These are phyloP conservation scores for Emericellopsis terricola DNA, from an alignment of 495 filamentous ascomycete species.

Conservation along the genomic window DNA sequence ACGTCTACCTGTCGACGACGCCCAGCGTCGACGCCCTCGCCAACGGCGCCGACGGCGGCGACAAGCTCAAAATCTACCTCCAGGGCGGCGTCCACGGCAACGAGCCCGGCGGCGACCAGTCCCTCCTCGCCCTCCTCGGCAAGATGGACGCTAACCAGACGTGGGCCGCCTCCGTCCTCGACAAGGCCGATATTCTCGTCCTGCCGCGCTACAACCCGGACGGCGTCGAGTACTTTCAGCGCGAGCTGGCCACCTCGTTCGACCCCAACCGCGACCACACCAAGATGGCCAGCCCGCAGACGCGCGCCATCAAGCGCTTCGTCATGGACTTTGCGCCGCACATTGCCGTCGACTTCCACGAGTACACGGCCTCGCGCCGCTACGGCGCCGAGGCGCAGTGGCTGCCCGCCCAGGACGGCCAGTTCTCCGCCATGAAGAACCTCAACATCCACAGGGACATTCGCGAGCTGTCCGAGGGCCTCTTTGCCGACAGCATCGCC, in stretches of 20 bases:
- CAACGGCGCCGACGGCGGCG: no score
- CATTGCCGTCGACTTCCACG: conserved; percentile 15
- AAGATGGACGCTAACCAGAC: conserved; percentile 9
- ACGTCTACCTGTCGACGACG: conserved; percentile 4
- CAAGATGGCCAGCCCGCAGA: conserved; percentile 12
- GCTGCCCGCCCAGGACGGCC: conserved; percentile 14
- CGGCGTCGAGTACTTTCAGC: conserved; percentile 14
- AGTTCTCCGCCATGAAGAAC: conserved; percentile 15
- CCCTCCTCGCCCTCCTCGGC: conserved; percentile 10
- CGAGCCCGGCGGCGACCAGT: conserved; percentile 12
- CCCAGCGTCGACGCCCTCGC: background rate
- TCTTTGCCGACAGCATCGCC: conserved; percentile 11
- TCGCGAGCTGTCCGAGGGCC: conserved; percentile 13
- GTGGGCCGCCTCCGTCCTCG: conserved; percentile 8
- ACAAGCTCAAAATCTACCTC: conserved; percentile 13
- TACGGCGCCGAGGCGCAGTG: conserved; percentile 5
- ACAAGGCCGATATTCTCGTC: conserved; percentile 8
- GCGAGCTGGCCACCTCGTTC: conserved; percentile 13
- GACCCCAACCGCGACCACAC: conserved; percentile 17
- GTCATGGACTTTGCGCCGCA: conserved; percentile 13
- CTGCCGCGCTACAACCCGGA: conserved; percentile 13
- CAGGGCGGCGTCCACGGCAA: conserved; percentile 14
- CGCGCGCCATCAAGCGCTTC: conserved; percentile 12
- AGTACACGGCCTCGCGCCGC: conserved; percentile 10
- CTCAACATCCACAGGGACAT: conserved; percentile 15